Base-by-base conservation (phyloP, 176 grass and related monocot species). In the Oryza brachyantha region DNA sequence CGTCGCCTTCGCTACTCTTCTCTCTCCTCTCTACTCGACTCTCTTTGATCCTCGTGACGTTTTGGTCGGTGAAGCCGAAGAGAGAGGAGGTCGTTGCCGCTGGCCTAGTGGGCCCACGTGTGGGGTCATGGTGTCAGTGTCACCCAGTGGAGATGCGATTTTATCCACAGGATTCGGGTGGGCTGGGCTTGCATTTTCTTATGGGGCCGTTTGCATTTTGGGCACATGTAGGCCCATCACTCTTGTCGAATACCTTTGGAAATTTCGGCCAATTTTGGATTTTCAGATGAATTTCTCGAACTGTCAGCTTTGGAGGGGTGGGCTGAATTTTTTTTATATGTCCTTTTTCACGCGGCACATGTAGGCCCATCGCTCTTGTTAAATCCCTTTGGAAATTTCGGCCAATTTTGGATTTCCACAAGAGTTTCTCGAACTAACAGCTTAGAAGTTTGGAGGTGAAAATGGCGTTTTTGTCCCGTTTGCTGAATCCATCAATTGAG, bases 1-100 rank as follows among this genome's bases (percentile, higher is more conserved):
- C 55, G 55, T 29, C 70, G 72, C 58, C 63, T 48, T 48, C 34
- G 55, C 21, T 21, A 46, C 8, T 45, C 60, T 57, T 58, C 28
- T 36, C 13, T 3, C 13, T 4, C 12, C 5, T 48, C 16, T 42
- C 45, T 21, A 21, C 48, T 52, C 48, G 6, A 57, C 8, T n/a
- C 4, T n/a, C 4, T 21, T 57, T 57, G 52, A 57, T 57, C 52
- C 16, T 31, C 72, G 68, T 61, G 85, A 78, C 73, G 75, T 6
- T 57, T 43, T 48, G 61, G 34, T 73, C 36, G 76, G 76, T 69
- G 45, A 77, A 82, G 70, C 42, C 42, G 39, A 54, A 26, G 68
- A 25, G 68, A 25, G 4, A 55, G 19, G 19, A n/a, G 10, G 35
- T 22, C 27, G 66, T 71, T 24, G 8, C 21, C 43, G 26, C 34